Evolutionary conservation across 1,284 basidiomycete genomes (phyloP), one percentile per base, ranked within the genome.

Genomic region (Trichosporon ovoides): DNA sequence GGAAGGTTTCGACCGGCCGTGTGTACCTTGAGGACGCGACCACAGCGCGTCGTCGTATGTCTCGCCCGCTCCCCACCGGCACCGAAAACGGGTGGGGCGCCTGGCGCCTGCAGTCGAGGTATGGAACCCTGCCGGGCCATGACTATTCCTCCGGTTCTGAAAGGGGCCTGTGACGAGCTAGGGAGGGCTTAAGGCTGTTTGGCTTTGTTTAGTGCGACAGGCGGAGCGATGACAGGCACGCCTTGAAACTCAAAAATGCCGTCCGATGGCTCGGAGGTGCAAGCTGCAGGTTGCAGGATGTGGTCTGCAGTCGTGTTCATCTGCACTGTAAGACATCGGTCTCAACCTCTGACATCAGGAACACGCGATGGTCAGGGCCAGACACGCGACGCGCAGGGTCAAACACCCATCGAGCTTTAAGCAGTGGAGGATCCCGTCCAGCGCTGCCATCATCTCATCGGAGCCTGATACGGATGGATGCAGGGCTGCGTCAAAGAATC

Each of bases 341-440:
- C 43, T 48, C 43, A 48, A 5, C 43, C 43, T 48, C 43, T 48
- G 43, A 48, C 43, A 48, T 48, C 43, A 48, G 43, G 43, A 48
- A 22, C 43, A 31, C 43, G 22, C 43, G 43, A 48, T 22, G 22
- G 16, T 16, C 43, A 48, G 43, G 43, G 43, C 22, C 4, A 31
- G 28, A 4, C 43, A 31, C 43, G 43, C 43, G 43, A 48, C 22
- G 11, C 9, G 16, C 43, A 48, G 43, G 43, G 43, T 24, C 43
- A 11, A 13, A 22, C 40, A 20, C 20, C 22, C 43, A 4, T 16
- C 35, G 35, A 24, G 43, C 43, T 24, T 24, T 48, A n/a, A 22
- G 12, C 24, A n/a, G 7, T 28, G 22, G 43, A 28, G n/a, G 28
- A 31, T 22, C 28, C 43, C 11, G 24, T 48, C 24, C 43, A 16